phyloP scores from a whole-genome alignment of 805 yeast species.

The Yarrowia sp. region DNA sequence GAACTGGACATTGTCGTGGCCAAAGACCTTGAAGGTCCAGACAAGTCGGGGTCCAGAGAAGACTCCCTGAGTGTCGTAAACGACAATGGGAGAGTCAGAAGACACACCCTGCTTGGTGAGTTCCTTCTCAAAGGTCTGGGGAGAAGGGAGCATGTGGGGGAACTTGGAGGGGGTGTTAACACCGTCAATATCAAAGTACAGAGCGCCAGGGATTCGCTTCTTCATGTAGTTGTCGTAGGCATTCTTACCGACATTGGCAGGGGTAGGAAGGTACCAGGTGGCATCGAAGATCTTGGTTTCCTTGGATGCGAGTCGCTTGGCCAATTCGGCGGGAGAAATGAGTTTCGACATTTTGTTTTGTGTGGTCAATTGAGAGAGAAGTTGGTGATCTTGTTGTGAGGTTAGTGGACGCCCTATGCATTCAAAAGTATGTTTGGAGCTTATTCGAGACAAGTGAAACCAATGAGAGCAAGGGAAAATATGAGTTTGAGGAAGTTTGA shows the following conservation, averaged over 20 bases:
- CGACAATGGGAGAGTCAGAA: conserved; percentile 65
- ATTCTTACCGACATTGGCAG: conserved; percentile 62
- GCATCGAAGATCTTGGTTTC: conserved; percentile 66
- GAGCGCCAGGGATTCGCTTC: conserved; percentile 69
- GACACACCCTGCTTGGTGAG: conserved; percentile 48
- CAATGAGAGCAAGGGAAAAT: conserved; percentile 21
- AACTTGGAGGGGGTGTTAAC: conserved; percentile 68
- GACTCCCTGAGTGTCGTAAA: conserved; percentile 85
- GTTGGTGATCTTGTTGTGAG: neutral
- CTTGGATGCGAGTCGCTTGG: conserved; percentile 50
- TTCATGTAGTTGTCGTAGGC: conserved; percentile 57
- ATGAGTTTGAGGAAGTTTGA: conserved; percentile 5
- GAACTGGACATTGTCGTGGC: conserved; percentile 72
- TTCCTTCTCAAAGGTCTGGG: conserved; percentile 60
- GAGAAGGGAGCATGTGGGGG: conserved; percentile 90
- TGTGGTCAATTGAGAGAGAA: neutral
- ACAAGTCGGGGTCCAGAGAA: conserved; percentile 91
- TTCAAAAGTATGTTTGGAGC: conserved; percentile 1
- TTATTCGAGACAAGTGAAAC: conserved; percentile 5
- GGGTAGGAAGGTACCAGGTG: conserved; percentile 91
- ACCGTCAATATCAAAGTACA: conserved; percentile 79
- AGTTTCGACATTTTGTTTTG: conserved; percentile 20
- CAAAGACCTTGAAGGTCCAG: conserved; percentile 85
- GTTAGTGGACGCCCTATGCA: neutral
- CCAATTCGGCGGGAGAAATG: conserved; percentile 29